Evolutionary conservation across 2,329 filamentous ascomycete species (phyloP), one percentile per base, ranked within the genome.

Genomic region (Davidsoniella australis): DNA sequence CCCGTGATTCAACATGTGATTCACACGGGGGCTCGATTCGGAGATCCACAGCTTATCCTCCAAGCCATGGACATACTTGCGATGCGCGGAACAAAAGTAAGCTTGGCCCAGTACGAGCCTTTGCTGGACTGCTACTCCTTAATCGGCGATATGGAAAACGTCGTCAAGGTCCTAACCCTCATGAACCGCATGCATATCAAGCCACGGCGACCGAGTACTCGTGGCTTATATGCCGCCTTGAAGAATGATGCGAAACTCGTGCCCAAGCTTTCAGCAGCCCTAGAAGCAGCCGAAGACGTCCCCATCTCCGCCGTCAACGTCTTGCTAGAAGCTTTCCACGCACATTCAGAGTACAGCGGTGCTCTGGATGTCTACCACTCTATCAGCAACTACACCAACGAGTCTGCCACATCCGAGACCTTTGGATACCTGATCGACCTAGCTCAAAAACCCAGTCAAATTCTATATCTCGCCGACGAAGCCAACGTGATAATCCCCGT

Each of bases 31-130:
- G 73, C 85, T 2, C 73, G 76, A 23, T 64, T 78, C 51, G 78
- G 76, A 18, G 82, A 94, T 59, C 66, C 76, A 1, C 62, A 68
- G 0, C 69, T 95, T 8, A 84, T 82, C 1, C 79, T 78, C 5
- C 75, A 81, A 26, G 82, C 83, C 26, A 76, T 94, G 54, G 71
- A 78, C 20, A 64, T 79, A 47, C 69, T 89, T 16, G 70, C 72
- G 4, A 67, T 72, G 7, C 71, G 77, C 20, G 70, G 70, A 12
- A 71, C 73, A 1, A 68, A 72, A 39, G 68, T 87, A 37, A 67
- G 71, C 7, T 63, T 72, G 5, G 71, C 82, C 54, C 85, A 95
- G 60, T 94, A 91, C 63, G 86, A 93, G 61, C 72, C 81, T 24
- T 70, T 95, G 24, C 67, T 88, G 5, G 78, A 85, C 51, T 73